phyloP scores from a whole-genome alignment of 2,329 filamentous ascomycete species.

The Penicillium sp. region DNA sequence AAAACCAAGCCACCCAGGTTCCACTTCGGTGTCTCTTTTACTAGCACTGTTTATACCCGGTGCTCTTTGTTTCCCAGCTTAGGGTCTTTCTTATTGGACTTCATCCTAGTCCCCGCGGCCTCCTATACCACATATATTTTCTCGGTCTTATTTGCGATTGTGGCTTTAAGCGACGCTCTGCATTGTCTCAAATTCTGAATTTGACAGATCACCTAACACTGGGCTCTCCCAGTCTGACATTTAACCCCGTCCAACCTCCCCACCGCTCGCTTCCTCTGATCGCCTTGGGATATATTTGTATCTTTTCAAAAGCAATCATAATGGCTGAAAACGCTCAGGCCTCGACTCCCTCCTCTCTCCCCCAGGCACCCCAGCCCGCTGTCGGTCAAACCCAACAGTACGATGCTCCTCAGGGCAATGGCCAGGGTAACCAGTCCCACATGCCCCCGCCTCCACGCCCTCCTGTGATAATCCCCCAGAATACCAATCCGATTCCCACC shows the following conservation, averaged over 20 bases:
- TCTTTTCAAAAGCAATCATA: conserved; percentile 32
- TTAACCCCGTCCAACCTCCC: conserved; percentile 16
- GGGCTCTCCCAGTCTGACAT: conserved; percentile 1
- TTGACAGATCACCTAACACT: conserved; percentile 6
- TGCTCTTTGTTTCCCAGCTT: conserved; percentile 8
- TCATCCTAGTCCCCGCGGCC: conserved; percentile 2
- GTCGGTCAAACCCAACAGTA: conserved; percentile 63
- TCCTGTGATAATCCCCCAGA: conserved; percentile 82
- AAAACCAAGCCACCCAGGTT: neutral
- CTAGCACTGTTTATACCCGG: conserved; percentile 9
- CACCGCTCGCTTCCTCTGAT: conserved; percentile 19
- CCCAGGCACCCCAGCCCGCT: conserved; percentile 65
- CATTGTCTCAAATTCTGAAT: conserved; percentile 20
- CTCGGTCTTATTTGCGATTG: conserved; percentile 8
- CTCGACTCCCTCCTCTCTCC: conserved; percentile 62
- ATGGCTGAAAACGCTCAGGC: conserved; percentile 78
- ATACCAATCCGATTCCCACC: conserved; percentile 91
- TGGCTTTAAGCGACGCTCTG: conserved; percentile 26
- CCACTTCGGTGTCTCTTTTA: conserved; percentile 1
- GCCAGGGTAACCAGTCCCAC: conserved; percentile 66
- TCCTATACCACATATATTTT: conserved; percentile 10
- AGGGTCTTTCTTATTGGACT: conserved; percentile 5
- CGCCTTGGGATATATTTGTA: conserved; percentile 19
- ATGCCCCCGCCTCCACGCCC: conserved; percentile 90
- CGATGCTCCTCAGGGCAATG: conserved; percentile 68